Evolutionary conservation across 495 filamentous ascomycete species (phyloP), one percentile per base, ranked within the genome.

Genomic region (Penicillium mononematosum): DNA sequence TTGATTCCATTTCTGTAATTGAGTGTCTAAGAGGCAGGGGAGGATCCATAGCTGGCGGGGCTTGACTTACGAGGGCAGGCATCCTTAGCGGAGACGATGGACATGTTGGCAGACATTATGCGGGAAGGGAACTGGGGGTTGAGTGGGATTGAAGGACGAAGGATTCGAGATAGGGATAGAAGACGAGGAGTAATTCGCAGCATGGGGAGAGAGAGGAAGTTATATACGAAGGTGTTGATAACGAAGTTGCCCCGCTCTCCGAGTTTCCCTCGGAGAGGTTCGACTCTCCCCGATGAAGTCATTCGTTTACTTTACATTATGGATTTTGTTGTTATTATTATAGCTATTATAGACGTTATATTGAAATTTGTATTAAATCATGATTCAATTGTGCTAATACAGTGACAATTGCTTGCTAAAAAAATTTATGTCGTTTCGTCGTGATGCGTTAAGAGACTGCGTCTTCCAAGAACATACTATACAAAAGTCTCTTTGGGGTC

Each of bases 1-100:
- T 14, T 50, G 10, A 22, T 43, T 25, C 27, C 50, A 14, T 34
- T 32, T 53, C 41, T 20, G n/a, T 22, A 31, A 42, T 46, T 47
- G 49, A 22, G 31, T 31, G 14, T 39, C 19, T 24, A 25, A 16
- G 24, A 41, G 16, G 19, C 22, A 41, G 22, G 12, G 14, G 14
- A 36, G 19, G 4, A 20, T 38, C 19, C 41, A 43, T 45, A 47
- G 42, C 17, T 41, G 17, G 24, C 57, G 22, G 27, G 20, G 17
- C 41, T 31, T 29, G 44, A 71, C 77, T 60, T 71, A 80, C 78
- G 76, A 66, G 77, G 76, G 66, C 74, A 77, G 25, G 78, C 77
- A 53, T 74, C 73, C 62, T 76, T 68, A 31, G 78, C 69, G 55
- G 68, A 69, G 66, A 79, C 58, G 58, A 64, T 53, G 50, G 67